These are phyloP conservation scores for Phylloporus gajari DNA, from an alignment of 1,284 basidiomycete genomes.

Conservation along the genomic window DNA sequence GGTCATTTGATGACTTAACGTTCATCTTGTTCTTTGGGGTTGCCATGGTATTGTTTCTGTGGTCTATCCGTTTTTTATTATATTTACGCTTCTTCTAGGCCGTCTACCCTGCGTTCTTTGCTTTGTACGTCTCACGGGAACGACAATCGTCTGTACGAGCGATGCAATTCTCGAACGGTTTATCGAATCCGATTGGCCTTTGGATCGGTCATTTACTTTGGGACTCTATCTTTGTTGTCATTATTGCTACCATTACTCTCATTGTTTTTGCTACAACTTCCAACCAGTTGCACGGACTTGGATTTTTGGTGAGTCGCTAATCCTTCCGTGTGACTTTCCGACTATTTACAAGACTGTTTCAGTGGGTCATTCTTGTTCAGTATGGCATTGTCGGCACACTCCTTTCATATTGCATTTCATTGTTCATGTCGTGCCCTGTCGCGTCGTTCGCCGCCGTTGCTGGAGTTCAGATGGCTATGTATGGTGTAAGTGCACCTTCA, in stretches of 20 bases:
- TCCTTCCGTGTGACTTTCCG: neutral
- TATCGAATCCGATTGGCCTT: slow-evolving; percentile 74
- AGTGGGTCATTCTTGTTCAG: slow-evolving; percentile 78
- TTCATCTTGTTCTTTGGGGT: slow-evolving; percentile 77
- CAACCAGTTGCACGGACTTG: slow-evolving; percentile 77
- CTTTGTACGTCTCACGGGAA: slow-evolving; percentile 78
- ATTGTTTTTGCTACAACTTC: slow-evolving; percentile 68
- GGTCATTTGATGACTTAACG: slow-evolving; percentile 68
- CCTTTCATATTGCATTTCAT: slow-evolving; percentile 74
- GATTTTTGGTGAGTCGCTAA: slow-evolving; percentile 64
- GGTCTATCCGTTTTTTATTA: neutral
- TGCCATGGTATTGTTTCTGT: slow-evolving; percentile 62
- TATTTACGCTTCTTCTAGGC: slow-evolving; percentile 51
- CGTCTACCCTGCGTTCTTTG: slow-evolving; percentile 83
- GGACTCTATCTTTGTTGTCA: slow-evolving; percentile 70
- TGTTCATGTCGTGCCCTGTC: slow-evolving; percentile 72
- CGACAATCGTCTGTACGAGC: slow-evolving; percentile 76
- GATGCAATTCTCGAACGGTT: slow-evolving; percentile 83
- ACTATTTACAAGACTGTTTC: slow-evolving; percentile 7
- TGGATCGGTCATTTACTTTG: slow-evolving; percentile 85
- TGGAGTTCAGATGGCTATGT: slow-evolving; percentile 80
- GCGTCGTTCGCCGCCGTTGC: slow-evolving; percentile 79
- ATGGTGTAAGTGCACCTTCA: slow-evolving; percentile 35
- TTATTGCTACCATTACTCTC: slow-evolving; percentile 69
- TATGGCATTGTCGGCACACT: slow-evolving; percentile 77